Percentiles rank a stretch among this genome's conserved stretches.
phyloP scores from a whole-genome alignment of 768 basidiomycete species.

The Brasilioporus rufonigricans region DNA sequence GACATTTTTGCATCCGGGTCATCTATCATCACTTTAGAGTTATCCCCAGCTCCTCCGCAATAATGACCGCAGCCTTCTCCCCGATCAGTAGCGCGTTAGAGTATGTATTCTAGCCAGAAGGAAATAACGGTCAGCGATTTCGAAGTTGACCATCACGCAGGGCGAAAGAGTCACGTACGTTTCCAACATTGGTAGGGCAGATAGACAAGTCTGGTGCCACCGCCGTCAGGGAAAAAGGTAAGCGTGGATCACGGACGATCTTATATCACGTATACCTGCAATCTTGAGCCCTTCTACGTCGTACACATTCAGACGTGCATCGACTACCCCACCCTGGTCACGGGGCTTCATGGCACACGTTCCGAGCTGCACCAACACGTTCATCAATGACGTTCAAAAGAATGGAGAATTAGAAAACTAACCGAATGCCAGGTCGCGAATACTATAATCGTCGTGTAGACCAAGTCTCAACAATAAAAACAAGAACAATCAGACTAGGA shows the following conservation, averaged over 20 bases:
- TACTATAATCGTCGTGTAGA: background rate
- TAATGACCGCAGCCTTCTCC: conserved; percentile 61
- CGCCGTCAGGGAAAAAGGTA: background rate
- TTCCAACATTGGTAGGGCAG: conserved; percentile 26
- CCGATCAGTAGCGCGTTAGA: conserved; percentile 46
- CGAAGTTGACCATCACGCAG: too few relatives aligned
- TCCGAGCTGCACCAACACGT: conserved; percentile 44
- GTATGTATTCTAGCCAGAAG: conserved; percentile 36
- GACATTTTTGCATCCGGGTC: background rate
- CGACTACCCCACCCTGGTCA: conserved; percentile 59
- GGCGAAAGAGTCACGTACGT: conserved; percentile 4
- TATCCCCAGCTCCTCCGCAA: conserved; percentile 46
- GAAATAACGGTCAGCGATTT: background rate
- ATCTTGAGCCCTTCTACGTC: conserved; percentile 59
- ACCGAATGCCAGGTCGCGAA: conserved; percentile 16
- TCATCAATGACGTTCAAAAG: background rate
- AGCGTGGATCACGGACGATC: too few relatives aligned
- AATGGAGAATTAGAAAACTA: background rate
- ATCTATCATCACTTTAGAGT: background rate
- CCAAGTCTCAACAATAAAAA: background rate
- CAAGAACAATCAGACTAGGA: background rate
- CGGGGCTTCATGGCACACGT: conserved; percentile 71
- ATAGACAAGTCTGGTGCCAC: conserved; percentile 37
- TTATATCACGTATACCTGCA: conserved; percentile 42
- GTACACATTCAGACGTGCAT: conserved; percentile 59